Evolutionary conservation across 176 grass and related monocot species (phyloP).

Genomic region (Raddia guianensis): DNA sequence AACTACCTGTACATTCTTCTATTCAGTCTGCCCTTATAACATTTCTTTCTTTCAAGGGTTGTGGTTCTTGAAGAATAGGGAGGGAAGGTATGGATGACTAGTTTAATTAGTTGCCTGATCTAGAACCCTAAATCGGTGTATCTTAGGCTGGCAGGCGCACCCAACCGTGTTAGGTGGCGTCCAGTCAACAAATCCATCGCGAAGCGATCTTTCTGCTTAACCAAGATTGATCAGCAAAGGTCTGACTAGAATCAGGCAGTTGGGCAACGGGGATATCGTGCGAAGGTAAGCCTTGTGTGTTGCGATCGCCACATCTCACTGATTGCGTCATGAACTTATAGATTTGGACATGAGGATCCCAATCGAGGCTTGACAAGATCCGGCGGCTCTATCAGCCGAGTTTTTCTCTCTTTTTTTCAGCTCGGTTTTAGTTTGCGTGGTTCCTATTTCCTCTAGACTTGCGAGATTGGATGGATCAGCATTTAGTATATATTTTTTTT

Average conservation of each 20-base stretch:
- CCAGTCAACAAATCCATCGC: constrained; percentile 10
- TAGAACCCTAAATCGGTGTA: constrained; percentile 25
- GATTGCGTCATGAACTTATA: constrained; percentile 9
- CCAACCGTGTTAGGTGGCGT: constrained; percentile 25
- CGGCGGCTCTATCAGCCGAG: too few relatives aligned
- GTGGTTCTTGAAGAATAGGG: constrained; percentile 4
- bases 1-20: constrained; percentile 16
- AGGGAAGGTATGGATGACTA: constrained; percentile 12
- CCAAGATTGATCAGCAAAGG: background rate
- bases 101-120: constrained; percentile 12
- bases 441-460: too few relatives aligned
- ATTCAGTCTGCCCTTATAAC: background rate
- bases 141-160: background rate
- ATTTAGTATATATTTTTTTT: too few relatives aligned
- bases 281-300: background rate
- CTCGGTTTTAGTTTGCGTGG: too few relatives aligned
- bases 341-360: background rate
- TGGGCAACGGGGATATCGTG: constrained; percentile 41
- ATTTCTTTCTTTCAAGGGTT: background rate
- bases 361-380: background rate
- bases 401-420: too few relatives aligned
- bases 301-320: background rate
- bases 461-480: too few relatives aligned
- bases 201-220: constrained; percentile 43
- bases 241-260: constrained; percentile 16